phyloP scores from a whole-genome alignment of 805 yeast genomes.

The Spencermartinsiella europaea region DNA sequence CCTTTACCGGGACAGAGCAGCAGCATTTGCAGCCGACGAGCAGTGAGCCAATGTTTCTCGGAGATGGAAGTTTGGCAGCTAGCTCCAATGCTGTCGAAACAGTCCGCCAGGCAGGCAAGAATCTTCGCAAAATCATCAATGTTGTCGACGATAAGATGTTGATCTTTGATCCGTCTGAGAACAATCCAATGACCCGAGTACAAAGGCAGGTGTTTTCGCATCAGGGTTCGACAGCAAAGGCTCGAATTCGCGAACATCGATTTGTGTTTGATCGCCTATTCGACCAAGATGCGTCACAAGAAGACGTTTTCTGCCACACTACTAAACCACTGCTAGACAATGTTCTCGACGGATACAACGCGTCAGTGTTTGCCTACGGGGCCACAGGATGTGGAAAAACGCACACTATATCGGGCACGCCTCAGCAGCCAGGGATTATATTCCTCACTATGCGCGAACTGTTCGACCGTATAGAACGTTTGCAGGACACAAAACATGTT shows the following conservation, averaged over 20 bases:
- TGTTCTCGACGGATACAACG: conserved; percentile 78
- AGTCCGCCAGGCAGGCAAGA: conserved; percentile 30
- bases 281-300: conserved; percentile 59
- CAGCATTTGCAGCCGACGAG: conserved; percentile 39
- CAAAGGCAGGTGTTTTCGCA: conserved; percentile 37
- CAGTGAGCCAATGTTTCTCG: conserved; percentile 40
- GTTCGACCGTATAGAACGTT: conserved; percentile 53
- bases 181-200: conserved; percentile 53
- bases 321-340: conserved; percentile 68
- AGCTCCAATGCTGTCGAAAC: conserved; percentile 17
- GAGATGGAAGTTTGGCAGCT: conserved; percentile 49
- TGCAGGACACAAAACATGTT: conserved; percentile 49
- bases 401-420: conserved; percentile 77
- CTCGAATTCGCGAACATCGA: conserved; percentile 61
- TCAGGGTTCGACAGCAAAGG: conserved; percentile 30
- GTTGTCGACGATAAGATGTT: conserved; percentile 84
- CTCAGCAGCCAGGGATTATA: conserved; percentile 71
- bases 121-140: conserved; percentile 64
- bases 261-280: conserved; percentile 80
- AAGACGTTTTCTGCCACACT: conserved; percentile 60
- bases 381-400: conserved; percentile 98
- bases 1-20: conserved; percentile 63
- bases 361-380: conserved; percentile 93
- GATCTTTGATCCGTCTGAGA: conserved; percentile 78
- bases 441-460: conserved; percentile 74